Base-by-base conservation (phyloP, 768 basidiomycete species). In the Serpula lacrymans region DNA sequence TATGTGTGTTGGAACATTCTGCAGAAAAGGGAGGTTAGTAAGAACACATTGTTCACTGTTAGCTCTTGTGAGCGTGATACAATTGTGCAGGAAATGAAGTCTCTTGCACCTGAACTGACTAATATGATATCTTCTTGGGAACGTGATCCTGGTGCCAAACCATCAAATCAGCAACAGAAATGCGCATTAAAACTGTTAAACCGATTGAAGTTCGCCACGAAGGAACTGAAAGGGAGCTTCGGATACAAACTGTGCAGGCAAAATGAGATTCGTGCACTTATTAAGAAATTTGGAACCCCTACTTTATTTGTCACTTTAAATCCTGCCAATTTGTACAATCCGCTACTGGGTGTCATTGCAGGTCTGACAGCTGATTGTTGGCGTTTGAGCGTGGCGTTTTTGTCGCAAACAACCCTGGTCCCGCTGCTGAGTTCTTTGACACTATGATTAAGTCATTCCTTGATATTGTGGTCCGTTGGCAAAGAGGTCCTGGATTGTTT, bases 281-380 rank as follows among this genome's bases (percentile, higher is more conserved):
- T 57, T 1, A 43, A 34, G 20, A 21, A 39, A 2, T 9, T 24
- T 3, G 53, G 55, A 8, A 29, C 51, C 0, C 53, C 55, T 2
- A 46, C 48, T 1, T 25, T 57, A 4, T 57, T 54, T 31, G 20
- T 57, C 7, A 57, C 55, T 14, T 20, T 57, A 7, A 54, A 54
- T 34, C 55, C 55, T 9, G 40, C 51, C 6, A 53, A 57, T 32
- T 29, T 48, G 0, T 37, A 47, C 23, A 41, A 54, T 37, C 45
- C 43, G 1, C 23, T 57, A 3, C 45, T 57, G 2, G 29, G 47
- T 0, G n/a, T 53, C 1, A 35, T 56, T 10, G 36, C 46, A 0
- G 50, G 54, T n/a, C n/a, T n/a, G n/a, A n/a, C n/a, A n/a, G n/a
- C n/a, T n/a, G n/a, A n/a, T n/a, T n/a, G n/a, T n/a, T n/a, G n/a